Base-by-base conservation (phyloP, 1,139 yeast genomes). In the Tardiomyces blankii region DNA sequence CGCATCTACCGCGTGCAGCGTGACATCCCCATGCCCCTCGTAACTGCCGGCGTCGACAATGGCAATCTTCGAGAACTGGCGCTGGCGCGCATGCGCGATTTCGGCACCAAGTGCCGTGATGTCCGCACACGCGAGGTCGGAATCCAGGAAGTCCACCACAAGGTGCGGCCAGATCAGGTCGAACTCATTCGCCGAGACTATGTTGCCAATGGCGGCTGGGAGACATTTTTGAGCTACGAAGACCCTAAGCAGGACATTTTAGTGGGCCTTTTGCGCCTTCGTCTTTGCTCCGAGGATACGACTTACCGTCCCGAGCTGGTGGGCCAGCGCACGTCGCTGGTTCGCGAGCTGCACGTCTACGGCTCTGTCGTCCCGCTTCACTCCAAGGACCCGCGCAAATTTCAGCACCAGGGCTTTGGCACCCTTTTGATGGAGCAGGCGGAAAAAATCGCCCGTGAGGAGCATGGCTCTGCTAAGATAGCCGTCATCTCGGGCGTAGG, bases 81-180 rank as follows among this genome's bases (percentile, higher is more conserved):
- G 0, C 70, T 91, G 47, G 96, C 96, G 2, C 77, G 99, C 67
- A 93, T 91, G 98, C 88, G 87, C 61, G 98, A 91, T 69, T 88
- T 91, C 60, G 98, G 98, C 49, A 88, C 96, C 1, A 74, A 85
- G 38, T 91, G 98, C 66, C 76, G 98, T 56, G 99, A 91, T 63
- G 95, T 91, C n/a, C 80, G 99, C 63, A 88, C 98, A 0, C 78
- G 99, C 66, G 99, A 91, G 67, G 99, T 93, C 28, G 99, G 99
- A 51, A 91, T 91, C 49, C 97, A 91, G 66, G 98, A 91, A 63
- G 97, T 91, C 3, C 98, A 91, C 63, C 95, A 89, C 64, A 89
- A 89, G 64, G 95, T 93, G 27, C 85, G 85, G 40, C 99, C 99
- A 0, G 97, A 93, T 61, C 97, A 91, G 64, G 96, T 91, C 16